Base-by-base conservation (phyloP, 2,329 filamentous ascomycete genomes). In the Teratosphaeria zuluensis region DNA sequence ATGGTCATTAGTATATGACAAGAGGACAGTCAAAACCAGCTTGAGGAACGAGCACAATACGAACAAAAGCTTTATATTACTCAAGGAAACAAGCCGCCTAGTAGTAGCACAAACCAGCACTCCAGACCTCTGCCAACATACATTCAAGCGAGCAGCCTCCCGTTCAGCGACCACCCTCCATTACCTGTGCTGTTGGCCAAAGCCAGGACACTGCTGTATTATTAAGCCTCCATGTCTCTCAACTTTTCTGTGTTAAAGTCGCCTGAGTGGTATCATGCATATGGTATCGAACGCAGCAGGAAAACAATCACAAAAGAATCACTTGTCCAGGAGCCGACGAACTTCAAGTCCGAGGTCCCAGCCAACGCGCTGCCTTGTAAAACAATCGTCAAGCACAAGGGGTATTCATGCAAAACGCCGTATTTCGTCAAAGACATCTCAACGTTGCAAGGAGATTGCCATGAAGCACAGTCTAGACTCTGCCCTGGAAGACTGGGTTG, bases 401-500 rank as follows among this genome's bases (percentile, higher is more conserved):
- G 42, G 42, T 48, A 48, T 48, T 24, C 42, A 21, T 48, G 42
- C 42, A 48, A n/a, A 48, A 48, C 42, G 42, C 42, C 42, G n/a
- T 21, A 48, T 21, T 35, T 48, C 42, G 42, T 48, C 42, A 48
- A n/a, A 48, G 16, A n/a, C 42, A 48, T 48, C 42, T 48, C 42
- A 19, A 48, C 42, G 42, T 48, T n/a, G 42, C 42, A 21, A 21
- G n/a, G n/a, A 48, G 8, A 9, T 48, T 21, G 19, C 19, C 42
- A 21, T 21, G 9, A 8, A 48, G 19, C 2, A 48, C 6, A 48
- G 1, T n/a, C 42, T 72, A 74, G 57, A 69, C 70, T 33, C 60
- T 56, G 56, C 76, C 75, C 55, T 72, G 73, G 64, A 75, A 70
- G 48, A 77, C 76, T 4, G 75, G 75, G 72, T 77, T 77, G 63